Evolutionary conservation across 2,329 filamentous ascomycete species (phyloP), one percentile per base, ranked within the genome.

Genomic region (Monosporascus sp.): DNA sequence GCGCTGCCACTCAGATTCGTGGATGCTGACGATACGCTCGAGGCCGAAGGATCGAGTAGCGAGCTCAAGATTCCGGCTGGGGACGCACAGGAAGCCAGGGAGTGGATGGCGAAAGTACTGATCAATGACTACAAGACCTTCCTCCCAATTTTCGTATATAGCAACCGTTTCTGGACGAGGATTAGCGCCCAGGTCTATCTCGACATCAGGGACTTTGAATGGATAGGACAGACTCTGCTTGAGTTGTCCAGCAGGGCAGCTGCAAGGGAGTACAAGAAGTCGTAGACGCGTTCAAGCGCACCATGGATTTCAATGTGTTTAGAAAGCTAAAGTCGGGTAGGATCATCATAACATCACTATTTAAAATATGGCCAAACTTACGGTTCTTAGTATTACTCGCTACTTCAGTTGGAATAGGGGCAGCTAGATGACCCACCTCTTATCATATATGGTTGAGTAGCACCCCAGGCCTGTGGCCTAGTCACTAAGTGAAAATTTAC

Each of bases 171-270:
- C 66, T 96, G 88, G 88, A 75, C 79, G 0, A 75, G 93, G 48
- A 64, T 96, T 47, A 91, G 88, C 65, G 89, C 82, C 15, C 91
- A 96, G 75, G 80, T 94, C 0, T 97, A 94, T 66, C 71, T 97
- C n/a, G 89, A 90, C 25, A 67, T 86, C 58, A 76, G 77, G 14
- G 91, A 97, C 68, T 96, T 94, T 64, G 81, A 87, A 65, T 89
- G 82, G 80, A 78, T 80, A 4, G 89, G 78, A 0, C 65, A 74
- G 49, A 72, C 79, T 8, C 68, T 94, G 62, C 79, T 81, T 65
- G 69, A 73, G 38, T 46, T 81, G 15, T 72, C 70, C 52, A 65
- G 68, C 49, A 68, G 75, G 53, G 72, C 76, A 6, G 65, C 60
- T 2, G 71, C 66, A 49, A 67, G 62, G 18, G 61, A 67, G n/a